phyloP scores from a whole-genome alignment of 148 eudicot genomes.

The Fagopyrum homotropicum region DNA sequence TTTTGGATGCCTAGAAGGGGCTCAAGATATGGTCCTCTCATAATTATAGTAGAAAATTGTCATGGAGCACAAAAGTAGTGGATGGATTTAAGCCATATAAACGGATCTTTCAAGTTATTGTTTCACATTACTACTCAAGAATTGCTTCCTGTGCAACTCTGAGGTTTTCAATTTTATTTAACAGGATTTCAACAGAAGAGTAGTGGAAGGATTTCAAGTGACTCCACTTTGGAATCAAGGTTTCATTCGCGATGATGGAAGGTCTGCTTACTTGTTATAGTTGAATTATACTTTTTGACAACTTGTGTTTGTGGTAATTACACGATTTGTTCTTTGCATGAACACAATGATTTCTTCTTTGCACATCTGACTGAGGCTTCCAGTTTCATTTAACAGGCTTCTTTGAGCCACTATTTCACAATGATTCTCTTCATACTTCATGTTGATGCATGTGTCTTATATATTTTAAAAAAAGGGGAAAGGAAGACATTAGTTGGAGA shows the following conservation, averaged over 20 bases:
- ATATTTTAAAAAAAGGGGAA: background rate
- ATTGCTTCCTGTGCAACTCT: background rate
- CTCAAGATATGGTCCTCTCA: background rate
- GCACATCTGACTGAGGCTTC: background rate
- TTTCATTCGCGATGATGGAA: slow-evolving; percentile 84
- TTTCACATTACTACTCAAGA: background rate
- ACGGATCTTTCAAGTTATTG: background rate
- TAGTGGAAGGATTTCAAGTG: slow-evolving; percentile 83
- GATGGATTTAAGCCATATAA: background rate
- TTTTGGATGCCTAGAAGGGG: background rate
- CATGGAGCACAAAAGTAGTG: background rate
- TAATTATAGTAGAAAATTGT: background rate
- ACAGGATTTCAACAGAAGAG: slow-evolving; percentile 65
- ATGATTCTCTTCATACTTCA: background rate
- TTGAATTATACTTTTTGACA: background rate
- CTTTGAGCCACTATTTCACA: too few species aligned
- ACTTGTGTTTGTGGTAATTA: background rate
- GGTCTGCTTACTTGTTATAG: slow-evolving; percentile 25
- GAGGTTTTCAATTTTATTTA: background rate
- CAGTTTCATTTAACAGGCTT: too few species aligned
- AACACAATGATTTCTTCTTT: background rate
- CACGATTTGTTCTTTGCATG: background rate
- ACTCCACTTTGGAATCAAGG: slow-evolving; percentile 97
- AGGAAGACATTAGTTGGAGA: background rate
- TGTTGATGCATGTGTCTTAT: background rate